Base-by-base conservation (phyloP, 768 basidiomycete genomes). In the Boletus patriciae region DNA sequence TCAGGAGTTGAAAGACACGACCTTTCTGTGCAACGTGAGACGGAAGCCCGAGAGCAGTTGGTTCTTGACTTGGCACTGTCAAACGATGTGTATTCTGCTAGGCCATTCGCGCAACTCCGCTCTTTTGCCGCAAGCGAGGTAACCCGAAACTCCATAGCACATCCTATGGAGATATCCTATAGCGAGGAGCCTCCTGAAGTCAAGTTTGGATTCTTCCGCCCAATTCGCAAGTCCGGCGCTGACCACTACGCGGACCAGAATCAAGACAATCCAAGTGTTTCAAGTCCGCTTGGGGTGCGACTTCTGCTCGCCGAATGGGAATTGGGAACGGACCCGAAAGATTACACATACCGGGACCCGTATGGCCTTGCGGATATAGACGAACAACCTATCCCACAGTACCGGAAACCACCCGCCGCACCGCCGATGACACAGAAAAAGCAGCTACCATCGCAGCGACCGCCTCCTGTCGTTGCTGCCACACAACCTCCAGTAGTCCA, bases 271-370 rank as follows among this genome's bases (percentile, higher is more conserved):
- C 27, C 56, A 13, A 56, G 61, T 27, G 60, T 78, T 19, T 65
- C 66, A 31, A 71, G 66, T 60, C 79, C 84, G 0, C 68, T 78
- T 4, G 86, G 86, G 3, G 83, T 87, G 11, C 78, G 85, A 29
- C 74, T 85, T 21, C 76, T 92, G 40, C 69, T 92, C 53, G 78
- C 80, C 54, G 86, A 88, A 42, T 92, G 90, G 90, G 77, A 82
- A 48, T 57, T 82, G 23, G 83, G 86, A 13, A 60, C 72, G 3
- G 74, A 84, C 67, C 81, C 83, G 4, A 69, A 74, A 3, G 66
- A 77, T 7, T 86, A 83, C 60, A 62, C 65, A 3, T 88, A 83
- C 63, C 67, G 59, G 11, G 85, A 90, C 60, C 81, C 82, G 1
- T 89, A 87, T 64, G 75, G 74, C 44, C 62, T 67, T 27, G 67